Conservation (phyloP, 306 rosid genomes). For the Begonia loranthoides region DNA sequence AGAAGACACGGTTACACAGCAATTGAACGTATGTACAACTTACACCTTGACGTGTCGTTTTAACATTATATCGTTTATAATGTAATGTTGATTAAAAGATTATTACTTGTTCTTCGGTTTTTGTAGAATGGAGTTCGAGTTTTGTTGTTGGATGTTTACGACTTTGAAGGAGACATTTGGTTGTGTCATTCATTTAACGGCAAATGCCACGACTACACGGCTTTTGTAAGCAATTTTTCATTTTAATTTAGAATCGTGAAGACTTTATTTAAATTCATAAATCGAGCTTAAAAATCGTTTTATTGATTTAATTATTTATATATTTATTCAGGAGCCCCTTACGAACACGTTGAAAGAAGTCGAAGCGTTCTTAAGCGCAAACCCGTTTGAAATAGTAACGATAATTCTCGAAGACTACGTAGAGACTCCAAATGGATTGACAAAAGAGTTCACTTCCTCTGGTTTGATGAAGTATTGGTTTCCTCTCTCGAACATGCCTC, state of each 20-base stretch:
- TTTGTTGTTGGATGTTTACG: constrained; percentile 78
- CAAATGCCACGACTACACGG: constrained; percentile 50
- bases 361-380: constrained; percentile 54
- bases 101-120: background rate
- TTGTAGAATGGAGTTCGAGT: constrained; percentile 70
- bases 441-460: constrained; percentile 46
- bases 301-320: background rate
- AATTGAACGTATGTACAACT: constrained; percentile 36
- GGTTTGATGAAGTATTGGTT: constrained; percentile 75
- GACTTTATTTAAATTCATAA: no score
- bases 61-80: no score
- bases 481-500: constrained; percentile 67
- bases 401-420: constrained; percentile 87
- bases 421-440: constrained; percentile 56
- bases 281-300: no score
- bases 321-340: constrained; percentile 50
- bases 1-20: constrained; percentile 66
- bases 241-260: background rate
- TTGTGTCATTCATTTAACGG: constrained; percentile 80
- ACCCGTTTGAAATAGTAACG: constrained; percentile 65
- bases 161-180: constrained; percentile 70
- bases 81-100: no score
- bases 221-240: constrained; percentile 54
- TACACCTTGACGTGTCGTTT: no score
- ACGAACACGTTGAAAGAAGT: constrained; percentile 52